Conservation (phyloP, 345 rosid species). For the Excoecaria cochinchinensis region DNA sequence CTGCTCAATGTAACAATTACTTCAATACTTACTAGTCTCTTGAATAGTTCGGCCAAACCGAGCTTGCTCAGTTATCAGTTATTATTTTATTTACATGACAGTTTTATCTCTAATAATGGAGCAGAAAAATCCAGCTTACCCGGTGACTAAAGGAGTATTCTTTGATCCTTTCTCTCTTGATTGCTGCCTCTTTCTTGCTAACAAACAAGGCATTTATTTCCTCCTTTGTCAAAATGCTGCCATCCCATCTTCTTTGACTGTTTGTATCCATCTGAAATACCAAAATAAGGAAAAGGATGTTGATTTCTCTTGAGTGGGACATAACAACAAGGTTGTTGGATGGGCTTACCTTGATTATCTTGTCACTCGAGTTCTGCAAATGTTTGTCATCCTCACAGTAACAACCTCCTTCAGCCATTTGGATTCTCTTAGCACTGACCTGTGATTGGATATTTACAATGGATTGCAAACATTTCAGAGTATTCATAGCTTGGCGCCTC, state of each 20-base stretch:
- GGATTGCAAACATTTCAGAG: conserved; percentile 82
- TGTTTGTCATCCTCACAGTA: conserved; percentile 44
- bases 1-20: too few relatives aligned
- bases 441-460: conserved; percentile 77
- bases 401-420: conserved; percentile 33
- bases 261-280: conserved; percentile 58
- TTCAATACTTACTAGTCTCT: too few relatives aligned
- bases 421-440: conserved; percentile 55
- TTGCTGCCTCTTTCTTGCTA: conserved; percentile 70
- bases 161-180: conserved; percentile 62
- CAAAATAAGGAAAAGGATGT: too few relatives aligned
- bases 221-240: conserved; percentile 76
- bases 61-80: too few relatives aligned
- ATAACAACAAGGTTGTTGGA: background rate
- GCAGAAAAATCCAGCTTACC: conserved; percentile 31
- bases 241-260: conserved; percentile 76
- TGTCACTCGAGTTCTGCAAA: conserved; percentile 46
- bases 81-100: too few relatives aligned
- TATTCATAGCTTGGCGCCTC: conserved; percentile 75
- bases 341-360: conserved; percentile 48
- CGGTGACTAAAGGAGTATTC: conserved; percentile 66
- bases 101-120: too few relatives aligned
- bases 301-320: too few relatives aligned
- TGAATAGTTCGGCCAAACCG: too few relatives aligned
- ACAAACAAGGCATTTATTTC: conserved; percentile 57